Conservation (phyloP, 2,329 filamentous ascomycete genomes). For the Aspergillus pseudoglaucus region DNA sequence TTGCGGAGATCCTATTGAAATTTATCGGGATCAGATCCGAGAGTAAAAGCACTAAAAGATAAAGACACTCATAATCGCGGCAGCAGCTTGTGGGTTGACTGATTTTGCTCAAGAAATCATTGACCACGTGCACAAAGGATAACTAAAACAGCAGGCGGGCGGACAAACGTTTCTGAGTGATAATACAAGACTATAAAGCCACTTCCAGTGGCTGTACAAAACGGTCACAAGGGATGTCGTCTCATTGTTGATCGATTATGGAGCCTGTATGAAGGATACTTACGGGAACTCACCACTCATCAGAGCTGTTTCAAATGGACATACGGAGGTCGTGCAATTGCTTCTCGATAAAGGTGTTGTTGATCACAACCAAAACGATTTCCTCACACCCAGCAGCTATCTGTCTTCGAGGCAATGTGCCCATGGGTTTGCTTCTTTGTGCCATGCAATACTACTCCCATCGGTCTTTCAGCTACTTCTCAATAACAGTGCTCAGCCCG, state of each 20-base stretch:
- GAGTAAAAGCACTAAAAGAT: not conserved
- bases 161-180: not conserved
- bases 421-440: not conserved
- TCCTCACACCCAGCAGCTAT: too few relatives aligned
- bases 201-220: not conserved
- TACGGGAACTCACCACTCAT: not conserved
- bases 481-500: not conserved
- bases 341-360: not conserved
- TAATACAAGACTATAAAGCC: not conserved
- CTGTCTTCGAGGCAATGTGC: not conserved
- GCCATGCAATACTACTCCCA: not conserved
- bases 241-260: not conserved
- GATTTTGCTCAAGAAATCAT: not conserved
- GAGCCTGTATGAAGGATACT: not conserved
- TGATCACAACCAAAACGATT: not conserved
- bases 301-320: not conserved
- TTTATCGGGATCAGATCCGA: not conserved
- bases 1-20: not conserved
- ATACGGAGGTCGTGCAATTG: not conserved
- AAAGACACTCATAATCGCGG: not conserved
- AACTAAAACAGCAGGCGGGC: not conserved
- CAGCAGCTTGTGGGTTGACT: not conserved
- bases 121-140: not conserved
- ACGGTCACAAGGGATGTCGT: not conserved
- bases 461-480: not conserved